These are phyloP conservation scores for Panellus pusillus DNA, from an alignment of 768 basidiomycete genomes.

Conservation along the genomic window DNA sequence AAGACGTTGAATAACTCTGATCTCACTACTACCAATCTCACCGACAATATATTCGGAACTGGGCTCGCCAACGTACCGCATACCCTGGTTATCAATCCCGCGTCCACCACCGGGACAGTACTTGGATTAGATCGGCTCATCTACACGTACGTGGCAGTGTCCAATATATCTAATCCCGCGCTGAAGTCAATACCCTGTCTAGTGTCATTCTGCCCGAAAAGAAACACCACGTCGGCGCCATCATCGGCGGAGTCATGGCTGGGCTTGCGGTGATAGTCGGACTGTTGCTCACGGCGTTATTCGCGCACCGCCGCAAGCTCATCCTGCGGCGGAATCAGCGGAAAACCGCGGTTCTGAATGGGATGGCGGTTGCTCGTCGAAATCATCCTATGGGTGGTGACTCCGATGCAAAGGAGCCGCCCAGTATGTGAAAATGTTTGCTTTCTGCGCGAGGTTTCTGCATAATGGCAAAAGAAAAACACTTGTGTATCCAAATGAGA, in stretches of 20 bases:
- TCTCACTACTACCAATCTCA: too few species aligned
- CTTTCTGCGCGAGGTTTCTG: too few species aligned
- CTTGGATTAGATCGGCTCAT: neutral
- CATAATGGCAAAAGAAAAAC: too few species aligned
- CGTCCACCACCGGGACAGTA: neutral
- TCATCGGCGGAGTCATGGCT: neutral
- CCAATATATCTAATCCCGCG: neutral
- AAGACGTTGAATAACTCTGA: neutral
- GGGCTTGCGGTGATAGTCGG: neutral
- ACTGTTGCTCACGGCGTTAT: neutral
- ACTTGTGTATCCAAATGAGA: too few species aligned
- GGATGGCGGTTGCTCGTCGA: neutral
- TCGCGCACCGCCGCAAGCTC: neutral
- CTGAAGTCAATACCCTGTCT: neutral
- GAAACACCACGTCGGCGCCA: neutral
- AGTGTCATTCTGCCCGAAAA: neutral
- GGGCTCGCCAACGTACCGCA: neutral
- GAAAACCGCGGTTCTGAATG: neutral
- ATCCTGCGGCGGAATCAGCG: neutral
- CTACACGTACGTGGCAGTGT: neutral
- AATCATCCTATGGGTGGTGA: too few species aligned
- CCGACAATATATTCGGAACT: neutral
- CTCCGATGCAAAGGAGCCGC: too few species aligned
- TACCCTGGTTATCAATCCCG: constrained; percentile 1
- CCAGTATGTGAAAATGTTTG: too few species aligned